Evolutionary conservation across 176 grass and related monocot genomes (phyloP), one percentile per base, ranked within the genome.

Genomic region (Raddia guianensis): DNA sequence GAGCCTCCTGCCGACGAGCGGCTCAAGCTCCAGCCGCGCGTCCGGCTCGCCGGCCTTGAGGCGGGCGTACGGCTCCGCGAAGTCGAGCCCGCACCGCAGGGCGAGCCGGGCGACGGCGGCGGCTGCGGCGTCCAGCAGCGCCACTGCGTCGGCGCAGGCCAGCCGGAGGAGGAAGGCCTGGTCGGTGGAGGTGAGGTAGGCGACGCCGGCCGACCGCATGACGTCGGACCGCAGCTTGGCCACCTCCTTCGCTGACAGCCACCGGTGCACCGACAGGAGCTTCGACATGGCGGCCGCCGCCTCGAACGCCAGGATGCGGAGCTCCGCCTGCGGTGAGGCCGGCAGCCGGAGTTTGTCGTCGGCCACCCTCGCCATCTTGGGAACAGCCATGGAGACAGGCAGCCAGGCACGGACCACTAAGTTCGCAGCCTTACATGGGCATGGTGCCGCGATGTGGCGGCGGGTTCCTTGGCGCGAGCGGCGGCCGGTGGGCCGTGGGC

Each of bases 281-380:
- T 84, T 71, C 62, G 83, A 86, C 87, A 89, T 89, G 12, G 76
- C 44, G 3, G 80, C 74, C 27, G 90, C 86, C 11, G 74, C 86
- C 83, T 92, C 86, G 52, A 92, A 89, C 13, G 90, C 84, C 8
- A 92, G 83, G 43, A 92, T 89, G 27, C 86, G 83, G 49, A 92
- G 77, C 68, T 61, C 7, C 50, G 21, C 8, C 54, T 65, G 44
- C 79, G 46, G 18, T 37, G 32, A 9, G 58, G 12, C 49, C 57
- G 34, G 53, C 69, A 46, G 70, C 27, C 55, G 54, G 63, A 77
- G 85, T 18, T 77, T 59, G 14, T 77, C 66, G 14, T 54, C 32
- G 12, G 15, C 27, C 2, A 57, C 70, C 80, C 74, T 83, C 68
- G 70, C 20, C 47, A 71, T 44, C 37, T 77, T 85, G 12, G 62